Percentiles rank a stretch among this genome's conserved stretches.
phyloP scores from a whole-genome alignment of 148 eudicot species.

The Camellia japonica region DNA sequence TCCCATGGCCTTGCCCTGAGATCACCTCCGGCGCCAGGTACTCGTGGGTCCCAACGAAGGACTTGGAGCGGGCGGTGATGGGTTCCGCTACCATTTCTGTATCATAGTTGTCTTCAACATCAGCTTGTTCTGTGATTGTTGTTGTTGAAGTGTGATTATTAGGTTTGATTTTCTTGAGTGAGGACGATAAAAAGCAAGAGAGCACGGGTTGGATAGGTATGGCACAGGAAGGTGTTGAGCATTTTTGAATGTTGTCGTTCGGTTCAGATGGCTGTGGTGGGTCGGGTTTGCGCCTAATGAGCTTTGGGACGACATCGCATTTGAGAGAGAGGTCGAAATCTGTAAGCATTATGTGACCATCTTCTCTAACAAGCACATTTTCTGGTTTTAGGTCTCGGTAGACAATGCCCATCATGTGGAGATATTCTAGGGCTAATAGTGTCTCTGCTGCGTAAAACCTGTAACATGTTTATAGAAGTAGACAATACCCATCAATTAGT shows the following conservation, averaged over 20 bases:
- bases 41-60: constrained; percentile 79
- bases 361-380: constrained; percentile 70
- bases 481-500: neutral
- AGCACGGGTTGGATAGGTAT: constrained; percentile 63
- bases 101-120: constrained; percentile 8
- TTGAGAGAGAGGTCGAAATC: constrained; percentile 73
- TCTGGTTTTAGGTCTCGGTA: constrained; percentile 77
- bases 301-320: constrained; percentile 63
- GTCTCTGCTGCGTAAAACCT: constrained; percentile 79
- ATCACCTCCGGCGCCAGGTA: constrained; percentile 79
- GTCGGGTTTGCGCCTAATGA: constrained; percentile 33
- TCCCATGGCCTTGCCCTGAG: constrained; percentile 71
- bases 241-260: constrained; percentile 13
- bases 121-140: constrained; percentile 6
- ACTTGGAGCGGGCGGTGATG: constrained; percentile 56
- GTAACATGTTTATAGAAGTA: constrained; percentile 1
- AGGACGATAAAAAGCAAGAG: constrained; percentile 49
- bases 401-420: constrained; percentile 81
- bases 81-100: constrained; percentile 70
- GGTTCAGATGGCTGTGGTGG: neutral
- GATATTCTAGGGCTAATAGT: constrained; percentile 65
- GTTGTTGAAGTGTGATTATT: neutral
- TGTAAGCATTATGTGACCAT: constrained; percentile 82
- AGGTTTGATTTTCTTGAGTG: constrained; percentile 18
- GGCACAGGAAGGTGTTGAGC: constrained; percentile 58